Percentiles rank a stretch among this genome's conserved stretches.
phyloP scores from a whole-genome alignment of 2,329 filamentous ascomycete species.

The Pseudopyricularia javanii region DNA sequence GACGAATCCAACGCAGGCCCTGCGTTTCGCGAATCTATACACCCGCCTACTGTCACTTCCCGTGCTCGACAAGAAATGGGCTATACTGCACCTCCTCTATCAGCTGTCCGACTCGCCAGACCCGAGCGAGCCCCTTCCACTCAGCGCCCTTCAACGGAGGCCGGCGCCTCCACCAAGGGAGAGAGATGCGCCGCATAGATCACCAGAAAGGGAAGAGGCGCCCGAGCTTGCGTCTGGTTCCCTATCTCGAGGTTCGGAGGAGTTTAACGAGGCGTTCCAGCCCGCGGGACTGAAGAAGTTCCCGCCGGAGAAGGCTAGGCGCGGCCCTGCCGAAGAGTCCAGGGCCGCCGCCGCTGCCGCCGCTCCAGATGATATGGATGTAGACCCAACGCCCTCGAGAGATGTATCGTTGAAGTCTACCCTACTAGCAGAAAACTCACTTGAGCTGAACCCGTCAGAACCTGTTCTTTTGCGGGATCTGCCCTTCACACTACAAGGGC shows the following conservation, averaged over 20 bases:
- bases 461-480: constrained; percentile 62
- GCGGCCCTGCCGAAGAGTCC: constrained; percentile 19
- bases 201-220: constrained; percentile 3
- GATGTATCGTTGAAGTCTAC: constrained; percentile 46
- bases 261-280: constrained; percentile 41
- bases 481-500: constrained; percentile 83
- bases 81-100: constrained; percentile 83
- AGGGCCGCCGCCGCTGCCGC: constrained; percentile 1
- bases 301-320: constrained; percentile 25
- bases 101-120: constrained; percentile 61
- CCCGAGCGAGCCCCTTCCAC: constrained; percentile 36
- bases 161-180: constrained; percentile 5
- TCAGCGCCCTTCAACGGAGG: constrained; percentile 18
- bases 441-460: constrained; percentile 49
- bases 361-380: constrained; percentile 10
- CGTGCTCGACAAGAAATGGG: constrained; percentile 92
- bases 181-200: constrained; percentile 1
- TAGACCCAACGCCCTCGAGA: constrained; percentile 22
- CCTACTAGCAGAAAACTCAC: constrained; percentile 42
- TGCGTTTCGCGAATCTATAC: constrained; percentile 83
- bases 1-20: constrained; percentile 64
- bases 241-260: constrained; percentile 19
- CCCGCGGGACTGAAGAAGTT: constrained; percentile 35
- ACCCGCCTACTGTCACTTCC: constrained; percentile 80
- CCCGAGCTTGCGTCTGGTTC: background rate